A percentile compares a stretch with the other conserved stretches of the same genome.
phyloP scores from a whole-genome alignment of 2,329 filamentous ascomycete genomes.

The Monosporascus sp. region DNA sequence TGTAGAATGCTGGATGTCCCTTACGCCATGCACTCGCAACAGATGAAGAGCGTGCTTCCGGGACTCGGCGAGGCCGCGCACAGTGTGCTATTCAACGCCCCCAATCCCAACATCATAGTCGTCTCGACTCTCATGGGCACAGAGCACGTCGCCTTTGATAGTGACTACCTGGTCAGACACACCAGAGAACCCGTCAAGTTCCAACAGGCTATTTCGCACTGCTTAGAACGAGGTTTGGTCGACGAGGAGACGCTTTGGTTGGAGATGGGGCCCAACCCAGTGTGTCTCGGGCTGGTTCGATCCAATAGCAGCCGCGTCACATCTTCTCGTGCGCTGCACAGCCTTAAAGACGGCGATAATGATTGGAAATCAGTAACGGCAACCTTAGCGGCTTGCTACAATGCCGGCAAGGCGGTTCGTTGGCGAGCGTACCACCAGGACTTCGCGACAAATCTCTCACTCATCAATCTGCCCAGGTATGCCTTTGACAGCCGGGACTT shows the following conservation, averaged over 20 bases:
- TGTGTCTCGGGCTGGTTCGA: background rate
- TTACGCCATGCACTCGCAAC: too few species aligned
- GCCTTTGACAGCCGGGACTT: background rate
- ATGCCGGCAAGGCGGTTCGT: background rate
- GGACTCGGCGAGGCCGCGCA: too few species aligned
- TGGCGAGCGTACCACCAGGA: background rate
- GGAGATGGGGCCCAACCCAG: background rate
- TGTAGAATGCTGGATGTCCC: too few species aligned
- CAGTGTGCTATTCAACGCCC: too few species aligned
- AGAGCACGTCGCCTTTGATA: too few species aligned
- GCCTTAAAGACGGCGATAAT: background rate
- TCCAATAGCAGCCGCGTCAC: background rate
- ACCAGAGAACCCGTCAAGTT: background rate
- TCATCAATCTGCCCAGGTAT: background rate
- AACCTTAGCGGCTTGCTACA: background rate
- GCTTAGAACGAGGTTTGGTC: background rate
- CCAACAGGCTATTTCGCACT: background rate
- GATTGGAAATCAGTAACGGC: background rate
- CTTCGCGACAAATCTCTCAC: background rate
- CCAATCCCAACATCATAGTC: too few species aligned
- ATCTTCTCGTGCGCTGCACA: background rate
- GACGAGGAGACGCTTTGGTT: background rate
- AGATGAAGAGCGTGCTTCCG: too few species aligned
- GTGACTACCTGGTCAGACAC: too few species aligned
- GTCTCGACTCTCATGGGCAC: too few species aligned